Evolutionary conservation across 345 rosid species (phyloP).

Genomic region (Aegle marmelos): DNA sequence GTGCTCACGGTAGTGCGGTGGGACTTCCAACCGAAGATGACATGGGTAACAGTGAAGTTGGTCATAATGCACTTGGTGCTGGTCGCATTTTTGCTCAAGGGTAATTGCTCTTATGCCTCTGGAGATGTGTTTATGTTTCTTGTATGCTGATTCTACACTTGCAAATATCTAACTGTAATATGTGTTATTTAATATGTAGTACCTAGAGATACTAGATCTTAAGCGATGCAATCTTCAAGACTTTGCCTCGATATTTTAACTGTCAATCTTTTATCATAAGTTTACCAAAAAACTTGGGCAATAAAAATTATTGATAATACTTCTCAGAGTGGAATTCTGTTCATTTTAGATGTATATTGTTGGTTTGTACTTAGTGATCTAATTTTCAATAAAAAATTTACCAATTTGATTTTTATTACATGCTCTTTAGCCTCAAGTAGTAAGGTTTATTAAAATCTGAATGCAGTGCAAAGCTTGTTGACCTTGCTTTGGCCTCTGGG

Average conservation of each 20-base stretch:
- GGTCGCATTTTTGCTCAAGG: slow-evolving; percentile 97
- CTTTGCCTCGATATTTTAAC: neutral
- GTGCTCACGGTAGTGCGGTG: slow-evolving; percentile 88
- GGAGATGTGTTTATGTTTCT: neutral
- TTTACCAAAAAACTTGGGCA: neutral
- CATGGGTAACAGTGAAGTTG: slow-evolving; percentile 99
- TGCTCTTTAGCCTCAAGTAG: neutral
- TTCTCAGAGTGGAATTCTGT: neutral
- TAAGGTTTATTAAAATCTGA: slow-evolving; percentile 13
- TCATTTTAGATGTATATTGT: neutral
- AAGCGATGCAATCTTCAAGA: neutral
- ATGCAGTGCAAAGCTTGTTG: slow-evolving; percentile 89
- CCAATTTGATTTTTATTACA: neutral
- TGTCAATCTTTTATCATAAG: neutral
- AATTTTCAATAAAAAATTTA: neutral
- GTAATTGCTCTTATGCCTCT: slow-evolving; percentile 15
- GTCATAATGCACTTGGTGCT: slow-evolving; percentile 98
- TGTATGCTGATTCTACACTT: neutral
- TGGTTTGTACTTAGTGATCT: neutral
- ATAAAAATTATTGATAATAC: neutral
- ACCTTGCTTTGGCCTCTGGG: slow-evolving; percentile 87
- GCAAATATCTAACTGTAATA: neutral
- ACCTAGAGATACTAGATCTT: neutral
- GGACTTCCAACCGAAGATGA: slow-evolving; percentile 97
- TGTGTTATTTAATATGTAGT: neutral